Conservation (phyloP, 257 asterid genomes). For the Marsdenia floribunda region DNA sequence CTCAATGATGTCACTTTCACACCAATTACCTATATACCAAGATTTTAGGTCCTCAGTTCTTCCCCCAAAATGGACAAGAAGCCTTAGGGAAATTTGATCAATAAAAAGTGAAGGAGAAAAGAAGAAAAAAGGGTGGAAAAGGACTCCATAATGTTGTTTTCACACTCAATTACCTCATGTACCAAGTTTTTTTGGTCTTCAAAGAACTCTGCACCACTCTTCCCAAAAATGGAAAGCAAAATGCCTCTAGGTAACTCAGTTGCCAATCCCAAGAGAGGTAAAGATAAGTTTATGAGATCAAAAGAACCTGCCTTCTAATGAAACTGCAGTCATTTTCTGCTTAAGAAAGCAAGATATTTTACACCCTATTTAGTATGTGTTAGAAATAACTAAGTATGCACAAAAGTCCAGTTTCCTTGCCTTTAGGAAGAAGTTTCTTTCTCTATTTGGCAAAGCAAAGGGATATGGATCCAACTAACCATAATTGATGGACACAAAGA, state of each 20-base stretch:
- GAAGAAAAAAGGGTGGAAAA: too few relatives aligned
- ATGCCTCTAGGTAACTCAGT: background rate
- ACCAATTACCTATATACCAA: background rate
- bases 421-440: background rate
- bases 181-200: too few relatives aligned
- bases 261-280: background rate
- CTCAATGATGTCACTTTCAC: background rate
- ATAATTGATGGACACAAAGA: background rate
- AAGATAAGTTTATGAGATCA: background rate
- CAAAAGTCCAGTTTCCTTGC: background rate
- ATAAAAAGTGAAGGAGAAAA: too few relatives aligned
- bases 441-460: too few relatives aligned
- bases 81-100: background rate
- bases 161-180: too few relatives aligned
- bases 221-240: too few relatives aligned
- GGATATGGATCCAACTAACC: too few relatives aligned
- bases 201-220: too few relatives aligned
- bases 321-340: background rate
- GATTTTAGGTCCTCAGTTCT: constrained; percentile 2
- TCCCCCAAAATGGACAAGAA: background rate
- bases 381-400: too few relatives aligned
- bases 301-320: background rate
- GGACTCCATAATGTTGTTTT: too few relatives aligned
- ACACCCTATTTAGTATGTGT: too few relatives aligned
- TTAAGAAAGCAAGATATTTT: background rate